These are phyloP conservation scores for Breviolum minutum DNA, from an alignment of 73 alveolate species.

Conservation along the genomic window DNA sequence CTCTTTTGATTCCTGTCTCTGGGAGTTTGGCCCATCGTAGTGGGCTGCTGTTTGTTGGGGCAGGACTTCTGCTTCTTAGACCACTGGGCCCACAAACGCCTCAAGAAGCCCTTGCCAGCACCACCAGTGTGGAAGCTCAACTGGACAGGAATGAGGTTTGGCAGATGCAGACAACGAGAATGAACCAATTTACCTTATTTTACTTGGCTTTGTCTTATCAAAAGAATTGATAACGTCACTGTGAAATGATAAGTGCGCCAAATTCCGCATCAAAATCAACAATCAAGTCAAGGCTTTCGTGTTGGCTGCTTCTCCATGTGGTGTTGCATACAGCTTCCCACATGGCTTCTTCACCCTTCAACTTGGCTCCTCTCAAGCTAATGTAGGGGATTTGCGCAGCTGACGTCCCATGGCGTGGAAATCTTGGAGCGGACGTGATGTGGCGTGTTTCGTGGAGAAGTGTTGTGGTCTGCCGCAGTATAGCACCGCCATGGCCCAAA, in stretches of 20 bases:
- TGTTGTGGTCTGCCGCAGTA: neutral
- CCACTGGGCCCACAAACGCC: constrained; percentile 93
- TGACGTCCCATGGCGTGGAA: constrained; percentile 23
- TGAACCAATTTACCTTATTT: neutral
- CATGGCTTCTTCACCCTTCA: too few species aligned
- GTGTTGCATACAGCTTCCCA: too few species aligned
- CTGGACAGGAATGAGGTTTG: too few species aligned
- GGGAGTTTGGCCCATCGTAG: neutral
- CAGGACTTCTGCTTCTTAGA: constrained; percentile 69
- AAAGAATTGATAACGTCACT: neutral
- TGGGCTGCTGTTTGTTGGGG: neutral
- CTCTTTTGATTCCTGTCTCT: too few species aligned
- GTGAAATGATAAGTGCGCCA: neutral
- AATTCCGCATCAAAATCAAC: too few species aligned
- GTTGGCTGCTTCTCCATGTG: too few species aligned
- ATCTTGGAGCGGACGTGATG: constrained; percentile 35
- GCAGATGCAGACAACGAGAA: too few species aligned
- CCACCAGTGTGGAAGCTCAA: constrained; percentile 3
- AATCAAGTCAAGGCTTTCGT: too few species aligned
- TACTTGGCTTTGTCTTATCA: neutral
- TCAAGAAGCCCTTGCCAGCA: constrained; percentile 82
- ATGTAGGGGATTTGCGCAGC: too few species aligned
- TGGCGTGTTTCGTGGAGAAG: neutral
- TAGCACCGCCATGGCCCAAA: constrained; percentile 34
- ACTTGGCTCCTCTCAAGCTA: too few species aligned